Conservation (phyloP, 768 basidiomycete genomes). For the Leccinellum albellum region DNA sequence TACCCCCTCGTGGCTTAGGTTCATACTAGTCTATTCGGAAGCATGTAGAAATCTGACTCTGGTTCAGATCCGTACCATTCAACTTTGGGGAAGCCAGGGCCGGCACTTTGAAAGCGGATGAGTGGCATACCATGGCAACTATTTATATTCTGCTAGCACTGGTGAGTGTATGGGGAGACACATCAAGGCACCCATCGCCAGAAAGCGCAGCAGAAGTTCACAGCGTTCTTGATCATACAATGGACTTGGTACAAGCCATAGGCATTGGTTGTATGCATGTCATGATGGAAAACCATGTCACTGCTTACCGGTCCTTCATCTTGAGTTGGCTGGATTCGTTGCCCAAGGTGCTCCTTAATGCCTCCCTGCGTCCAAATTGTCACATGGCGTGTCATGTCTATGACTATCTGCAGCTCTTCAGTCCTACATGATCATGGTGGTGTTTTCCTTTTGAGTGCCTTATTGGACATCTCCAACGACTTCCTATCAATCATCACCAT, state of each 20-base stretch:
- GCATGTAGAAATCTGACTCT: too few relatives aligned
- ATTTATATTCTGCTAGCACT: too few relatives aligned
- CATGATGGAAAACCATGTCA: slow-evolving; percentile 2
- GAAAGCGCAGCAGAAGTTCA: too few relatives aligned
- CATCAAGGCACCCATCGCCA: too few relatives aligned
- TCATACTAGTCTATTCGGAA: neutral
- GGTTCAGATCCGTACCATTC: too few relatives aligned
- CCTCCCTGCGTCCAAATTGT: slow-evolving; percentile 19
- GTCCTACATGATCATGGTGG: slow-evolving; percentile 40
- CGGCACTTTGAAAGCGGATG: too few relatives aligned
- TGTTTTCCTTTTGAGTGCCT: slow-evolving; percentile 35
- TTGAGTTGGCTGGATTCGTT: slow-evolving; percentile 20
- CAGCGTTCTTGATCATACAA: too few relatives aligned
- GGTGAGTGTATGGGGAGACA: too few relatives aligned
- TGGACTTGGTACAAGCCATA: too few relatives aligned
- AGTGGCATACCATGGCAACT: too few relatives aligned
- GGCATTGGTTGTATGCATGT: too few relatives aligned
- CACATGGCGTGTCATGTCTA: slow-evolving; percentile 30
- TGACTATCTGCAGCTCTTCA: slow-evolving; percentile 34
- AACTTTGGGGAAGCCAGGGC: too few relatives aligned
- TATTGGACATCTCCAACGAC: slow-evolving; percentile 35
- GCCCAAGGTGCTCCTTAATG: slow-evolving; percentile 16
- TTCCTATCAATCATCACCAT: slow-evolving; percentile 31
- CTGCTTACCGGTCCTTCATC: slow-evolving; percentile 13
- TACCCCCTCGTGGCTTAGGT: slow-evolving; percentile 16